Evolutionary conservation across 2,329 filamentous ascomycete genomes (phyloP).

Genomic region (Neophaeococcomyces aloes): DNA sequence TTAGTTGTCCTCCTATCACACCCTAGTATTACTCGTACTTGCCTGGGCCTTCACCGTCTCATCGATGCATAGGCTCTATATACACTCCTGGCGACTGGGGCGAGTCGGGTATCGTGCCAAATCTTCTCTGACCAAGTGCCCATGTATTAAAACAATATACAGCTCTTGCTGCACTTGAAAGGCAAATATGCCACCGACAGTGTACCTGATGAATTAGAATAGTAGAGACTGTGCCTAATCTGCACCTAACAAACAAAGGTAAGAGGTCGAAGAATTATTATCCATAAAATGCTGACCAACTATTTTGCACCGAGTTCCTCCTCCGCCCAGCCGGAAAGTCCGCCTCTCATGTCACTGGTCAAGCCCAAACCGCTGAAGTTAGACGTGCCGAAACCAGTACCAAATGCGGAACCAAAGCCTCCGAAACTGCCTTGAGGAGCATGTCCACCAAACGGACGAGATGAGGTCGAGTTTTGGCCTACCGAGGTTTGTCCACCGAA

Average conservation of each 20-base stretch:
- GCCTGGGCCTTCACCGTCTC: neutral
- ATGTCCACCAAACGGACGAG: constrained; percentile 19
- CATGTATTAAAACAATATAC: constrained; percentile 14
- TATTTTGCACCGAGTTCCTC: constrained; percentile 50
- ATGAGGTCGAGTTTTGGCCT: constrained; percentile 11
- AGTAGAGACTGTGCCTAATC: neutral
- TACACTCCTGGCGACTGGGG: constrained; percentile 5
- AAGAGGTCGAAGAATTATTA: constrained; percentile 16
- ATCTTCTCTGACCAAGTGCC: constrained; percentile 8
- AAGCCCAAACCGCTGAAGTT: constrained; percentile 49
- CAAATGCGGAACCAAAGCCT: constrained; percentile 48
- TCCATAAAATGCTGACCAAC: too few relatives aligned
- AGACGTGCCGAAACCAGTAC: constrained; percentile 44
- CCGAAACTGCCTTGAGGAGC: constrained; percentile 43
- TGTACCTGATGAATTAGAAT: constrained; percentile 5
- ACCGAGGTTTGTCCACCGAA: constrained; percentile 35
- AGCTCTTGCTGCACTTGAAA: constrained; percentile 12
- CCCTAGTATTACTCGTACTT: neutral
- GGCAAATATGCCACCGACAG: constrained; percentile 3
- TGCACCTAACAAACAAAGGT: constrained; percentile 7
- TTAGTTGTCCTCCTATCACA: neutral
- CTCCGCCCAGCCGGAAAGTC: constrained; percentile 53
- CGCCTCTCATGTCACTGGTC: constrained; percentile 40
- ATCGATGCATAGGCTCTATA: constrained; percentile 5
- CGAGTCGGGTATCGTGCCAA: constrained; percentile 10